Evolutionary conservation across 2,329 filamentous ascomycete genomes (phyloP).

Genomic region (Cyanodermella asteris): DNA sequence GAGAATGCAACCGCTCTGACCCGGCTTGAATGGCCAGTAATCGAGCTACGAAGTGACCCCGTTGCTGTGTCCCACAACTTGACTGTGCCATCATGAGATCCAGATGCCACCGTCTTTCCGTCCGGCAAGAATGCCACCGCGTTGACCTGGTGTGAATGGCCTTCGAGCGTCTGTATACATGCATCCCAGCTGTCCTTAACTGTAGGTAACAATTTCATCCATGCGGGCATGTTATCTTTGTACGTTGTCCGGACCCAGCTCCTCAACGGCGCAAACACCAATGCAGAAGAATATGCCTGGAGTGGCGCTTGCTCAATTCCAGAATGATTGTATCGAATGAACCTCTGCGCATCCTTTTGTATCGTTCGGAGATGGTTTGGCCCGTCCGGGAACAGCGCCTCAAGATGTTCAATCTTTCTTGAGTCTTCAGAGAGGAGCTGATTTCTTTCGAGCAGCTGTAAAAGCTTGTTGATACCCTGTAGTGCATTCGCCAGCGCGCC

Average conservation of each 20-base stretch:
- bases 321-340: slow-evolving; percentile 8
- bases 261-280: slow-evolving; percentile 12
- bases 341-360: slow-evolving; percentile 6
- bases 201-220: slow-evolving; percentile 6
- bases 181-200: slow-evolving; percentile 7
- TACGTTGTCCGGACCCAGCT: slow-evolving; percentile 11
- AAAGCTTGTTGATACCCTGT: slow-evolving; percentile 5
- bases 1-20: slow-evolving; percentile 1
- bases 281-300: slow-evolving; percentile 15
- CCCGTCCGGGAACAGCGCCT: no score
- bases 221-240: slow-evolving; percentile 6
- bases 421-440: not conserved
- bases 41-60: not conserved
- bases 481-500: slow-evolving; percentile 3
- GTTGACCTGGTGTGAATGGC: slow-evolving; percentile 4
- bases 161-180: slow-evolving; percentile 6
- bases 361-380: no score
- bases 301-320: slow-evolving; percentile 12
- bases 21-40: slow-evolving; percentile 1
- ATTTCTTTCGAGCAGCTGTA: slow-evolving; percentile 3
- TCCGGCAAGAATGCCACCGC: slow-evolving; percentile 10
- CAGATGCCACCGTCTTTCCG: slow-evolving; percentile 7
- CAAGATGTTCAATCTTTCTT: no score
- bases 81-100: slow-evolving; percentile 4
- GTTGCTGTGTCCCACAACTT: slow-evolving; percentile 5